Percentiles rank a stretch among this genome's conserved stretches.
phyloP scores from a whole-genome alignment of 805 yeast species.

The Metschnikowia reukaufii region DNA sequence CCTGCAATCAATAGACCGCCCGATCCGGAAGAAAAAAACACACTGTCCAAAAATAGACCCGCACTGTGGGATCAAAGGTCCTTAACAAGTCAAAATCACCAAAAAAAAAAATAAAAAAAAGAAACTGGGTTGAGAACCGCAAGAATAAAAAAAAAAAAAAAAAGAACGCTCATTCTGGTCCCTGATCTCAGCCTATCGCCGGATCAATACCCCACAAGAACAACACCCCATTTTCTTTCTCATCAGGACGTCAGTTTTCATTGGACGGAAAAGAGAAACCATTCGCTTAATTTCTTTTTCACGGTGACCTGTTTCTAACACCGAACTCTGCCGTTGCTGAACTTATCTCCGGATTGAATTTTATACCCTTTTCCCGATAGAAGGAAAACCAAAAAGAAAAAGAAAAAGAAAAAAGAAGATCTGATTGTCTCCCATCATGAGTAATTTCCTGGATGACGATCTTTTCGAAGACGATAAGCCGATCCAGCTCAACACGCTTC shows the following conservation, averaged over 20 bases:
- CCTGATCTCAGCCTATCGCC: too few relatives aligned
- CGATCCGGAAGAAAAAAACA: slow-evolving; percentile 7
- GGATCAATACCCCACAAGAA: too few relatives aligned
- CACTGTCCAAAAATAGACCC: slow-evolving; percentile 7
- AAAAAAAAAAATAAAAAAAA: background rate
- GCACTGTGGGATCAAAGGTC: background rate
- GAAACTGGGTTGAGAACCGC: background rate
- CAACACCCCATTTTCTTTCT: too few relatives aligned
- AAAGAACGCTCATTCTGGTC: too few relatives aligned
- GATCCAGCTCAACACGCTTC: slow-evolving; percentile 1
- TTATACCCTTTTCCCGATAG: background rate
- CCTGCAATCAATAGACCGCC: slow-evolving; percentile 2
- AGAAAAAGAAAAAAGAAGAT: slow-evolving; percentile 3
- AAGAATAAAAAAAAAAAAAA: background rate
- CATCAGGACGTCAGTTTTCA: too few relatives aligned
- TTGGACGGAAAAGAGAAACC: too few relatives aligned
- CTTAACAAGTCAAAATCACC: background rate
- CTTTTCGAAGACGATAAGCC: slow-evolving; percentile 20
- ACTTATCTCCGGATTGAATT: too few relatives aligned
- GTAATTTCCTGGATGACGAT: slow-evolving; percentile 20
- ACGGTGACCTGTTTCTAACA: too few relatives aligned
- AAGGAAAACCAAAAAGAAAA: background rate
- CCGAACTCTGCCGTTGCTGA: too few relatives aligned
- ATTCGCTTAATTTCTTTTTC: too few relatives aligned
- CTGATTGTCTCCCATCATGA: too few relatives aligned